Base-by-base conservation (phyloP, 495 filamentous ascomycete genomes). In the Bryoglossum gracile region DNA sequence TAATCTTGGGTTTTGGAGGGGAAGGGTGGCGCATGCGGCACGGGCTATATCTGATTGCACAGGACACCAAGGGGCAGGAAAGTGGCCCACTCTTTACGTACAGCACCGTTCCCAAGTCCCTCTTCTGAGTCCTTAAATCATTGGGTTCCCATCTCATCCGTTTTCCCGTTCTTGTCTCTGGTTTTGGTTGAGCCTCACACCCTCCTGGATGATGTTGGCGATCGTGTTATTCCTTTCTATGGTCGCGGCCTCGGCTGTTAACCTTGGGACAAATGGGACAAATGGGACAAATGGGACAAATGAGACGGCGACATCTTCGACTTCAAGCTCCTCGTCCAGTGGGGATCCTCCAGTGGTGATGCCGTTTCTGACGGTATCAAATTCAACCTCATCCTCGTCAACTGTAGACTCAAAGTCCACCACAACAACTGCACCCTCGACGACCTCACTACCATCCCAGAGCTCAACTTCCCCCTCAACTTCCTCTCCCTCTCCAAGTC, bases 1-100 rank as follows among this genome's bases (percentile, higher is more conserved):
- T 13, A 22, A 41, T 10, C 19, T 22, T 41, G n/a, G 3, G n/a
- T 41, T 41, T 41, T 41, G 23, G n/a, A 4, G 18, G 8, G 38
- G 38, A 19, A 3, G 38, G 5, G 19, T 41, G 38, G 38, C 19
- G 38, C 38, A 23, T 41, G n/a, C 28, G n/a, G 35, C 35, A 32
- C 16, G 35, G 35, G 35, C 22, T 43, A 13, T 17, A 16, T 17
- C 22, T 24, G 28, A 37, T 49, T 40, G 19, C 24, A 49, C 41
- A 49, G 41, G n/a, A n/a, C n/a, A n/a, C n/a, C n/a, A n/a, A n/a
- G n/a, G n/a, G n/a, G n/a, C n/a, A n/a, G n/a, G n/a, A n/a, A n/a
- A n/a, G n/a, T n/a, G n/a, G n/a, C n/a, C n/a, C n/a, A n/a, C n/a
- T n/a, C n/a, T n/a, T n/a, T n/a, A n/a, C n/a, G n/a, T n/a, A n/a